Conservation (phyloP, 805 yeast genomes). For the Kregervanrija pseudodelftensis region DNA sequence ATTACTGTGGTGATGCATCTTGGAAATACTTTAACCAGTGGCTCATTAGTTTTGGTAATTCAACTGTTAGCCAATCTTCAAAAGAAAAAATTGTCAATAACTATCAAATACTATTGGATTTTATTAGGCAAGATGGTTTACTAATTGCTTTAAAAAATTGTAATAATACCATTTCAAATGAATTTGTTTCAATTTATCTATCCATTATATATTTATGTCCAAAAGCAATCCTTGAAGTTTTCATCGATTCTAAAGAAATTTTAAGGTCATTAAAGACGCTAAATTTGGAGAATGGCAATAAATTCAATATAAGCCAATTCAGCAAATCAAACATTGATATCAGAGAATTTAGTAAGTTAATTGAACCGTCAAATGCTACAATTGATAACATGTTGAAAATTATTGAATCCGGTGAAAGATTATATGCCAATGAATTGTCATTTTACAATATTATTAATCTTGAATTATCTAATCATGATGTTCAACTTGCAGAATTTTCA, state of each 20-base stretch:
- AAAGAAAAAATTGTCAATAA: constrained; percentile 7
- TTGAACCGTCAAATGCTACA: constrained; percentile 12
- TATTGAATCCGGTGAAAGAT: constrained; percentile 24
- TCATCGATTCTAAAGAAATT: constrained; percentile 22
- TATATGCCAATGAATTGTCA: constrained; percentile 21
- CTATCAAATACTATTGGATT: constrained; percentile 11
- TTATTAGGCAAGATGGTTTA: constrained; percentile 18
- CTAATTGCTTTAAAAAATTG: constrained; percentile 6
- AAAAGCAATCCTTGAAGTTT: constrained; percentile 17
- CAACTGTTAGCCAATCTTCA: constrained; percentile 1
- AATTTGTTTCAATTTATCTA: constrained; percentile 16
- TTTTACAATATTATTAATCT: constrained; percentile 19
- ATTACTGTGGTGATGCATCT: constrained; percentile 7
- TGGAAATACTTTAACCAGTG: constrained; percentile 17
- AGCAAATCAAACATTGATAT: not conserved
- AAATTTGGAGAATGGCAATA: constrained; percentile 3
- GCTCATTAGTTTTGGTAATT: constrained; percentile 14
- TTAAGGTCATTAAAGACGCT: constrained; percentile 13
- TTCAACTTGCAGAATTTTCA: constrained; percentile 20
- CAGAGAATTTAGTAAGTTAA: not conserved
- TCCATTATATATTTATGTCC: constrained; percentile 21
- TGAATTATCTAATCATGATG: constrained; percentile 9
- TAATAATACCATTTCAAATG: not conserved
- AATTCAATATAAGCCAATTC: not conserved
- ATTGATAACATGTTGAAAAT: constrained; percentile 12